Conservation (phyloP, 805 yeast genomes). For the Brettanomyces custersianus region DNA sequence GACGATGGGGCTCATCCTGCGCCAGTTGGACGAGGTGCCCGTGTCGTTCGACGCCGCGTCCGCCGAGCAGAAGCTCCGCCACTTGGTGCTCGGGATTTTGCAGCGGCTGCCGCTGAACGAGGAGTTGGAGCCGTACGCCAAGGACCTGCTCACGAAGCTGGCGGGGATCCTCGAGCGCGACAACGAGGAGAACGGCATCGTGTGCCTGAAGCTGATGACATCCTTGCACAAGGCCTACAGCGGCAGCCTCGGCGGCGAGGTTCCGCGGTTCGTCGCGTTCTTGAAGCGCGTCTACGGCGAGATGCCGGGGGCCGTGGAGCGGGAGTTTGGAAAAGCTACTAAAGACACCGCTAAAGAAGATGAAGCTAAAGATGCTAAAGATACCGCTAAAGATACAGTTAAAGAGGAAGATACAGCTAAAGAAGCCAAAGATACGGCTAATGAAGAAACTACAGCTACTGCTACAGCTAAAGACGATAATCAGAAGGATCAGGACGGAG, state of each 20-base stretch:
- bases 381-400: background rate
- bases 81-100: constrained; percentile 66
- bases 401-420: background rate
- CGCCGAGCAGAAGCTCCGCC: constrained; percentile 70
- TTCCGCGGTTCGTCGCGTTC: constrained; percentile 68
- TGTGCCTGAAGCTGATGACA: constrained; percentile 82
- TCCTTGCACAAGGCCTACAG: constrained; percentile 81
- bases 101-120: constrained; percentile 81
- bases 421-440: background rate
- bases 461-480: background rate
- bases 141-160: constrained; percentile 48
- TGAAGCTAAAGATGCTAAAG: background rate
- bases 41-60: constrained; percentile 59
- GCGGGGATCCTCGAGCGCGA: constrained; percentile 58
- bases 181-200: constrained; percentile 92
- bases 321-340: constrained; percentile 40
- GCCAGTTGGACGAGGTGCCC: constrained; percentile 58
- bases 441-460: background rate
- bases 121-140: constrained; percentile 62
- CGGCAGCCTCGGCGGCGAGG: constrained; percentile 53
- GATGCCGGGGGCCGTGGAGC: constrained; percentile 65
- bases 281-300: constrained; percentile 72
- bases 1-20: constrained; percentile 61
- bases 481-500: background rate
- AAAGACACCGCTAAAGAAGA: background rate